Percentiles rank a stretch among this genome's conserved stretches.
phyloP scores from a whole-genome alignment of 2,329 filamentous ascomycete species.

The Fusarium sp. region DNA sequence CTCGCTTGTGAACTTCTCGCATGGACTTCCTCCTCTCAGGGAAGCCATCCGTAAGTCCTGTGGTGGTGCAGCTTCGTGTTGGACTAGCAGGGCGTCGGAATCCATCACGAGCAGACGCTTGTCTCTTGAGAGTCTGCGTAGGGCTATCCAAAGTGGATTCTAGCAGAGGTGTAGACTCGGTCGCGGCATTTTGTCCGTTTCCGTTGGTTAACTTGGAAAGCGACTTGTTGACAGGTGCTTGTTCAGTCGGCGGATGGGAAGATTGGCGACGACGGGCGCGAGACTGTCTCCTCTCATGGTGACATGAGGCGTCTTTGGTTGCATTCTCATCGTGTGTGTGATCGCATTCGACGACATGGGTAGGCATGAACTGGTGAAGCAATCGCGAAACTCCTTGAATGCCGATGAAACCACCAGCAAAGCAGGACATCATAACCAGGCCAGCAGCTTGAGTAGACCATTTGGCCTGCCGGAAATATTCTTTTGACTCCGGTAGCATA shows the following conservation, averaged over 20 bases:
- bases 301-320: slow-evolving; percentile 40
- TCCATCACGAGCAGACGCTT: slow-evolving; percentile 43
- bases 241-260: slow-evolving; percentile 39
- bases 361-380: slow-evolving; percentile 77
- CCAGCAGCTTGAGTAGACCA: slow-evolving; percentile 73
- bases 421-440: slow-evolving; percentile 73
- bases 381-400: slow-evolving; percentile 78
- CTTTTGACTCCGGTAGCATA: slow-evolving; percentile 88
- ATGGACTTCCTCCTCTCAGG: slow-evolving; percentile 62
- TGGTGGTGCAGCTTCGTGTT: slow-evolving; percentile 39
- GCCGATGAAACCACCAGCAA: slow-evolving; percentile 75
- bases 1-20: slow-evolving; percentile 60
- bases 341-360: slow-evolving; percentile 82
- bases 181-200: slow-evolving; percentile 34
- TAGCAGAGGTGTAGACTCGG: slow-evolving; percentile 61
- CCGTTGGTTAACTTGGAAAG: slow-evolving; percentile 27
- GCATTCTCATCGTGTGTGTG: slow-evolving; percentile 71
- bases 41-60: slow-evolving; percentile 40
- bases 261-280: slow-evolving; percentile 45
- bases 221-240: slow-evolving; percentile 27
- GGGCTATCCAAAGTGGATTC: slow-evolving; percentile 41
- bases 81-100: slow-evolving; percentile 42
- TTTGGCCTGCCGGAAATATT: slow-evolving; percentile 75
- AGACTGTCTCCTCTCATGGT: slow-evolving; percentile 41
- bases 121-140: slow-evolving; percentile 40